Conservation (phyloP, 2,329 filamentous ascomycete genomes). For the Penicillium sp. region DNA sequence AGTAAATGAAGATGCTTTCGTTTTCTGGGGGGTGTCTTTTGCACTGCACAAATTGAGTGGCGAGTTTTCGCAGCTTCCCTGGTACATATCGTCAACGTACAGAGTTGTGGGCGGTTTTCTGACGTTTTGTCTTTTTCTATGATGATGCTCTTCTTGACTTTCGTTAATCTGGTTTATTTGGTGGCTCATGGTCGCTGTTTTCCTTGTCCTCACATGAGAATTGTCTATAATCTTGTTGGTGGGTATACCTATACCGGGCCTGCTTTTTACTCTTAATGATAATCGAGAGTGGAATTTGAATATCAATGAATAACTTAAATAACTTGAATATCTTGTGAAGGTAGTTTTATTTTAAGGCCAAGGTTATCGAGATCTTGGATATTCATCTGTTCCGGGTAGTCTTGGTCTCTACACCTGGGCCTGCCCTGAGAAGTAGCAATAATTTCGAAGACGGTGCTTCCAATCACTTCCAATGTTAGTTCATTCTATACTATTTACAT, state of each 20-base stretch:
- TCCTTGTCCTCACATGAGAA: slow-evolving; percentile 1
- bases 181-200: background rate
- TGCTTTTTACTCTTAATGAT: slow-evolving; percentile 10
- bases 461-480: background rate
- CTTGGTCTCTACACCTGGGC: no score
- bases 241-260: background rate
- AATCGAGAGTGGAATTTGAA: slow-evolving; percentile 7
- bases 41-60: slow-evolving; percentile 16
- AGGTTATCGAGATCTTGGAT: no score
- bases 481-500: no score
- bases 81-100: slow-evolving; percentile 23
- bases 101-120: slow-evolving; percentile 6
- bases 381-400: no score
- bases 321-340: background rate
- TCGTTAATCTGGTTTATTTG: slow-evolving; percentile 3
- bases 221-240: slow-evolving; percentile 10
- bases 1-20: slow-evolving; percentile 4
- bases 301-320: slow-evolving; percentile 1
- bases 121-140: slow-evolving; percentile 1
- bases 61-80: slow-evolving; percentile 2
- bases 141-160: slow-evolving; percentile 14
- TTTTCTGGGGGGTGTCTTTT: background rate
- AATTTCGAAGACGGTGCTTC: no score
- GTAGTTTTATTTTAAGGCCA: no score
- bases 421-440: no score